Percentiles rank a stretch among this genome's conserved stretches.
Evolutionary conservation across 306 rosid species (phyloP).

Genomic region (barrel medic (Medicago truncatula)): DNA sequence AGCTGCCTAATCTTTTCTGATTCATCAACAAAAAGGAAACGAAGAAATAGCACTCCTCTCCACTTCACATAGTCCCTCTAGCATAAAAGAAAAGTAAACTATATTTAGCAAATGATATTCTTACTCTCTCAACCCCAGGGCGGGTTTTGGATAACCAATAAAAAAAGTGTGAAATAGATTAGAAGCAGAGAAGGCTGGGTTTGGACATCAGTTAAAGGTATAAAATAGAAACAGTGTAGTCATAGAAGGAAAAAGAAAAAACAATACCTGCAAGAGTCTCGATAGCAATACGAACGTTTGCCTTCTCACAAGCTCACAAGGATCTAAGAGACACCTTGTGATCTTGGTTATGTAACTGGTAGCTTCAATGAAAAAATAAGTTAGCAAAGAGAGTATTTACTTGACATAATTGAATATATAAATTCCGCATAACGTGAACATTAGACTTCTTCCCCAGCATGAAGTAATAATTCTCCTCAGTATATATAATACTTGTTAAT

Average conservation of each 20-base stretch:
- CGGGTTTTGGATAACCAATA: not conserved
- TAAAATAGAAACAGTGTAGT: constrained; percentile 27
- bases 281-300: constrained; percentile 90
- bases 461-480: constrained; percentile 8
- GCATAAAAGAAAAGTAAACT: constrained; percentile 29
- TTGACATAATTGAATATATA: constrained; percentile 11
- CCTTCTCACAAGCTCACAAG: constrained; percentile 96
- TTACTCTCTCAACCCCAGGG: no score
- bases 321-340: constrained; percentile 87
- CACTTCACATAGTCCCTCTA: constrained; percentile 99
- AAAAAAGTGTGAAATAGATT: constrained; percentile 1
- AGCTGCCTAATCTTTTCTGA: constrained; percentile 85
- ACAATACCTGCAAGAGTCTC: constrained; percentile 82
- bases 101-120: not conserved
- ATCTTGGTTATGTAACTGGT: constrained; percentile 87
- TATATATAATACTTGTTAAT: constrained; percentile 8
- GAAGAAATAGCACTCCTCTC: constrained; percentile 94
- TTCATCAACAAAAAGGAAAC: constrained; percentile 94
- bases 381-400: constrained; percentile 42
- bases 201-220: not conserved
- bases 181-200: not conserved
- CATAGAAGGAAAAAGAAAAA: not conserved
- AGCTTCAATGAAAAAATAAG: constrained; percentile 49
- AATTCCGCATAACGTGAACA: constrained; percentile 15
- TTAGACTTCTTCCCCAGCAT: constrained; percentile 17